A percentile compares a stretch with the other conserved stretches of the same genome.
phyloP scores from a whole-genome alignment of 805 yeast genomes.

The Ogataea angusta region DNA sequence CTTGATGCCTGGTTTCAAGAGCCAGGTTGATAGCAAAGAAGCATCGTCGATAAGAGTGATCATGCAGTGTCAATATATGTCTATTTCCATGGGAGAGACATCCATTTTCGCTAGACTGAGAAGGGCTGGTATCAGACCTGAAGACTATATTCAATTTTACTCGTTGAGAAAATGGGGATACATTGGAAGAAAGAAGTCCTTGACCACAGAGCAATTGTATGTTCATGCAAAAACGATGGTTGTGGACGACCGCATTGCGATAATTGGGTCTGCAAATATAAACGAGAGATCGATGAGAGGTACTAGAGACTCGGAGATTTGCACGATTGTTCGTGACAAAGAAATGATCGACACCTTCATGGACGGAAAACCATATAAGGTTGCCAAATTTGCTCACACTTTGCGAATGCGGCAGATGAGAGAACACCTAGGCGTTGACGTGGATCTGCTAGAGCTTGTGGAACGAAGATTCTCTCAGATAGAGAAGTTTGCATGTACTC shows the following conservation, averaged over 20 bases:
- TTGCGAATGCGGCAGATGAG: slow-evolving; percentile 90
- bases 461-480: slow-evolving; percentile 63
- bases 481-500: slow-evolving; percentile 42
- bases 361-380: slow-evolving; percentile 80
- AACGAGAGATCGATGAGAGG: slow-evolving; percentile 97
- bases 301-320: slow-evolving; percentile 89
- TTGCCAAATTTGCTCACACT: slow-evolving; percentile 86
- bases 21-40: slow-evolving; percentile 88
- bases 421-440: slow-evolving; percentile 93
- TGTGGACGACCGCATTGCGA: slow-evolving; percentile 90
- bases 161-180: slow-evolving; percentile 95
- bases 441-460: slow-evolving; percentile 76
- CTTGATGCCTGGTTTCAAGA: slow-evolving; percentile 94
- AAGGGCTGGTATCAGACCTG: slow-evolving; percentile 80
- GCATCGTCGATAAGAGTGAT: slow-evolving; percentile 94
- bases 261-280: slow-evolving; percentile 95
- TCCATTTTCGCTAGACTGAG: slow-evolving; percentile 82
- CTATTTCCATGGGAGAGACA: slow-evolving; percentile 85
- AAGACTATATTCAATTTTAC: slow-evolving; percentile 86
- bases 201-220: slow-evolving; percentile 88
- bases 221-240: slow-evolving; percentile 90
- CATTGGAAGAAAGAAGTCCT: slow-evolving; percentile 67
- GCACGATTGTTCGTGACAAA: slow-evolving; percentile 82
- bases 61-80: slow-evolving; percentile 93
- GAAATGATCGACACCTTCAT: slow-evolving; percentile 65